phyloP scores from a whole-genome alignment of 208 protist genomes.

The Crithidia thermophila region DNA sequence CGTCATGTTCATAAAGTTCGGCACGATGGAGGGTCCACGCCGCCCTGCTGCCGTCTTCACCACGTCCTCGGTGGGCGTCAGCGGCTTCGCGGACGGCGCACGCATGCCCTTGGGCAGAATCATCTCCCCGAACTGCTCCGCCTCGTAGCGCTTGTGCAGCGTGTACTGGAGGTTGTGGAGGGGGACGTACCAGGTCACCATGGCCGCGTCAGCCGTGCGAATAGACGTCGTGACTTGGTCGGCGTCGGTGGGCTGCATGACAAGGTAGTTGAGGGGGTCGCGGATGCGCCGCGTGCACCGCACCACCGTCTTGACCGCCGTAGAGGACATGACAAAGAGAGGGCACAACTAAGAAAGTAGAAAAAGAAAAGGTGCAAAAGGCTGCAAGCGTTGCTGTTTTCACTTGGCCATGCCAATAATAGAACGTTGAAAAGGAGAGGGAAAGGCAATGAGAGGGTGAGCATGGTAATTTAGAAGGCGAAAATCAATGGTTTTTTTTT shows the following conservation, averaged over 20 bases:
- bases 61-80: slow-evolving; percentile 44
- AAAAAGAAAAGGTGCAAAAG: background rate
- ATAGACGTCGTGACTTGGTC: slow-evolving; percentile 73
- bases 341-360: slow-evolving; percentile 1
- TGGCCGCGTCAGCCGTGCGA: slow-evolving; percentile 64
- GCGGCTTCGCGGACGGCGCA: slow-evolving; percentile 31
- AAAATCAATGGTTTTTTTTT: slow-evolving; percentile 11
- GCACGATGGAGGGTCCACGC: slow-evolving; percentile 30
- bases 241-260: slow-evolving; percentile 73
- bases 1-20: slow-evolving; percentile 32
- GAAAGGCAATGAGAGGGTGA: background rate
- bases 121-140: slow-evolving; percentile 82
- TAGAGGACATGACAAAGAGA: slow-evolving; percentile 17
- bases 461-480: no score
- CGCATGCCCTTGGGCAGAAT: slow-evolving; percentile 43
- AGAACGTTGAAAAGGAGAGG: background rate
- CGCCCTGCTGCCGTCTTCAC: slow-evolving; percentile 20
- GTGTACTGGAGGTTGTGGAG: slow-evolving; percentile 64
- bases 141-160: slow-evolving; percentile 80
- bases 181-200: slow-evolving; percentile 81
- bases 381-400: background rate
- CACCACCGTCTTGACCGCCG: slow-evolving; percentile 27
- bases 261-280: slow-evolving; percentile 78
- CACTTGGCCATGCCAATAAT: background rate
- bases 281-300: slow-evolving; percentile 83